A percentile compares a stretch with the other conserved stretches of the same genome.
Evolutionary conservation across 2,329 filamentous ascomycete species (phyloP).

Genomic region (Alternaria ethzedia): DNA sequence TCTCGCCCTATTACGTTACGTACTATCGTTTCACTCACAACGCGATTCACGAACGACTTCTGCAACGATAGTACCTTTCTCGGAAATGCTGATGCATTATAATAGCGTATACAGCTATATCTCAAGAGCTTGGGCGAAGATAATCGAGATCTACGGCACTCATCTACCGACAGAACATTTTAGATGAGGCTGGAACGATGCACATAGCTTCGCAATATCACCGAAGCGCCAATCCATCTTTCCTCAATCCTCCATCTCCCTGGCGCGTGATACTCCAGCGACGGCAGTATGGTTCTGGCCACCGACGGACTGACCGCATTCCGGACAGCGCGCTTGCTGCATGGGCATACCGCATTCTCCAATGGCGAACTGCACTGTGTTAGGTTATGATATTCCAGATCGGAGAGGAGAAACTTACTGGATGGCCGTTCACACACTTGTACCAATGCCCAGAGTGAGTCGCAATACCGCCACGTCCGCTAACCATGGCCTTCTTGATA

Average conservation of each 20-base stretch:
- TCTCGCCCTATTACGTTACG: neutral
- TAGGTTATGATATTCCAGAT: neutral
- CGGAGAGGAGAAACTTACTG: slow-evolving; percentile 38
- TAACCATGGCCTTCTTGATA: slow-evolving; percentile 58
- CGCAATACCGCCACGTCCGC: slow-evolving; percentile 49
- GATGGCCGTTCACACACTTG: slow-evolving; percentile 62
- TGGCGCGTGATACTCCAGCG: slow-evolving; percentile 59
- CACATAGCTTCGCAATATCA: neutral
- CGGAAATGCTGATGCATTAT: neutral
- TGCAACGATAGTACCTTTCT: neutral
- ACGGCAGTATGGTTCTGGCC: slow-evolving; percentile 59
- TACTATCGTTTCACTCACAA: neutral
- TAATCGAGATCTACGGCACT: neutral
- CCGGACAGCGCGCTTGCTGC: slow-evolving; percentile 65
- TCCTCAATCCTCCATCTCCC: slow-evolving; percentile 55
- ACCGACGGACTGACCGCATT: slow-evolving; percentile 66
- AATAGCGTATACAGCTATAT: neutral
- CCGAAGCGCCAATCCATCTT: neutral
- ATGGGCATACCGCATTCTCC: slow-evolving; percentile 73
- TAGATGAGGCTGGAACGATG: neutral
- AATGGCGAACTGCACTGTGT: slow-evolving; percentile 57
- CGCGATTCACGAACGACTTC: neutral
- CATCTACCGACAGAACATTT: neutral
- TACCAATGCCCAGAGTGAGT: slow-evolving; percentile 67
- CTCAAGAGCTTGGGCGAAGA: neutral